A percentile compares a stretch with the other conserved stretches of the same genome.
phyloP scores from a whole-genome alignment of 805 yeast genomes.

The Yamadazyma kitorensis region DNA sequence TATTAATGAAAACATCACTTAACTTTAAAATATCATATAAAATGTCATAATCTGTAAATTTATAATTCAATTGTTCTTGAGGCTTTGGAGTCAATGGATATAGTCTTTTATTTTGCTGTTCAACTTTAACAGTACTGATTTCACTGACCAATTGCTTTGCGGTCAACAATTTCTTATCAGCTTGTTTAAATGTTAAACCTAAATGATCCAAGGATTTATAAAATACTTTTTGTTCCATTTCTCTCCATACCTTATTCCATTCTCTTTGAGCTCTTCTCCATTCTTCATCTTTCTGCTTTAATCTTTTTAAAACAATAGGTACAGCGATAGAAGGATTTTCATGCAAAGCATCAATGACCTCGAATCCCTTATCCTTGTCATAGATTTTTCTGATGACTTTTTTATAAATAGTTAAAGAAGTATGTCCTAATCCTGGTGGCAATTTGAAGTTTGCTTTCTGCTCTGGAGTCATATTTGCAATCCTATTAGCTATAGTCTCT shows the following conservation, averaged over 20 bases:
- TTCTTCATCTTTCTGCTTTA: slow-evolving; percentile 97
- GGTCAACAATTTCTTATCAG: slow-evolving; percentile 88
- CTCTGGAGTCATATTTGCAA: slow-evolving; percentile 88
- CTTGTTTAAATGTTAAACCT: slow-evolving; percentile 94
- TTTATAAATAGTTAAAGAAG: slow-evolving; percentile 86
- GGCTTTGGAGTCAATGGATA: slow-evolving; percentile 87
- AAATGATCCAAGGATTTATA: slow-evolving; percentile 92
- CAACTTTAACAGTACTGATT: slow-evolving; percentile 87
- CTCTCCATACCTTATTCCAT: slow-evolving; percentile 99
- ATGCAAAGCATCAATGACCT: slow-evolving; percentile 92
- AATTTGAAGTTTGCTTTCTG: slow-evolving; percentile 83
- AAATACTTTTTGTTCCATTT: slow-evolving; percentile 91
- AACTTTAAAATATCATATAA: slow-evolving; percentile 72
- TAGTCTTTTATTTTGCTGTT: slow-evolving; percentile 80
- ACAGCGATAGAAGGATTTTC: slow-evolving; percentile 94
- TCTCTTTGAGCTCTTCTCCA: slow-evolving; percentile 98
- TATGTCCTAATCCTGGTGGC: slow-evolving; percentile 92
- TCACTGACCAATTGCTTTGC: slow-evolving; percentile 89
- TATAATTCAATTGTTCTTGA: slow-evolving; percentile 65
- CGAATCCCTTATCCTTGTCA: slow-evolving; percentile 92
- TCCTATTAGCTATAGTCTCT: slow-evolving; percentile 91
- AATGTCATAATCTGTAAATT: slow-evolving; percentile 62
- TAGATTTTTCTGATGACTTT: slow-evolving; percentile 90
- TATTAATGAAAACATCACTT: slow-evolving; percentile 61
- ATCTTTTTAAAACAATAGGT: slow-evolving; percentile 85